These are phyloP conservation scores for Verticillium nonalfalfae DNA, from an alignment of 2,329 filamentous ascomycete genomes.

Conservation along the genomic window DNA sequence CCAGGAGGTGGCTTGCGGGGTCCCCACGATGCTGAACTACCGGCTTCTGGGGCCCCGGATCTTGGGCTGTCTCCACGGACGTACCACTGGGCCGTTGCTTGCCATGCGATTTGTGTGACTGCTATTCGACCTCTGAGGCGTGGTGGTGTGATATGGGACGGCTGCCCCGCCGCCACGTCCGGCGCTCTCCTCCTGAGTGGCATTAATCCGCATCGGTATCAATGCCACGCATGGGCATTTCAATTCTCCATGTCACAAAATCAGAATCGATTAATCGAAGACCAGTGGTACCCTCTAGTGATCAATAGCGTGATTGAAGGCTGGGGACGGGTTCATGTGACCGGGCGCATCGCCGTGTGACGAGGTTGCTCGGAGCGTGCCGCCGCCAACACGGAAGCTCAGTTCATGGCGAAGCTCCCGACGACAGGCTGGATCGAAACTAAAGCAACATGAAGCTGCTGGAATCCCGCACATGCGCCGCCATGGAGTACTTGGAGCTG, in stretches of 20 bases:
- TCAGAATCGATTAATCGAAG: too few species aligned
- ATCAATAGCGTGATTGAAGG: too few species aligned
- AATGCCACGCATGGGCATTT: too few species aligned
- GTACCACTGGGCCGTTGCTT: neutral
- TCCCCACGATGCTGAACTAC: neutral
- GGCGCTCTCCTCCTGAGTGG: neutral
- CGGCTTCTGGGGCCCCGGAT: neutral
- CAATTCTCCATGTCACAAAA: too few species aligned
- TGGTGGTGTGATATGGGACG: neutral
- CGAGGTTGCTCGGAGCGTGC: neutral
- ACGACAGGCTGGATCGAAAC: neutral
- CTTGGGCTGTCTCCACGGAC: neutral
- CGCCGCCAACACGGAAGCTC: neutral
- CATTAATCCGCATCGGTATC: too few species aligned
- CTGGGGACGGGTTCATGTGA: neutral
- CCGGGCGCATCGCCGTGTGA: neutral
- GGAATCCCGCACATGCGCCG: neutral
- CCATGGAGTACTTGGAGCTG: neutral
- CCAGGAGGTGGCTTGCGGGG: neutral
- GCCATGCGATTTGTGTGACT: neutral
- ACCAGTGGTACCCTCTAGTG: too few species aligned
- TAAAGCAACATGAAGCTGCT: neutral
- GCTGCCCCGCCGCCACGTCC: neutral
- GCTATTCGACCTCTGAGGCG: neutral
- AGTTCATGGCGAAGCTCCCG: neutral